Conservation (phyloP, 768 basidiomycete genomes). For the Phylloporus sp. region DNA sequence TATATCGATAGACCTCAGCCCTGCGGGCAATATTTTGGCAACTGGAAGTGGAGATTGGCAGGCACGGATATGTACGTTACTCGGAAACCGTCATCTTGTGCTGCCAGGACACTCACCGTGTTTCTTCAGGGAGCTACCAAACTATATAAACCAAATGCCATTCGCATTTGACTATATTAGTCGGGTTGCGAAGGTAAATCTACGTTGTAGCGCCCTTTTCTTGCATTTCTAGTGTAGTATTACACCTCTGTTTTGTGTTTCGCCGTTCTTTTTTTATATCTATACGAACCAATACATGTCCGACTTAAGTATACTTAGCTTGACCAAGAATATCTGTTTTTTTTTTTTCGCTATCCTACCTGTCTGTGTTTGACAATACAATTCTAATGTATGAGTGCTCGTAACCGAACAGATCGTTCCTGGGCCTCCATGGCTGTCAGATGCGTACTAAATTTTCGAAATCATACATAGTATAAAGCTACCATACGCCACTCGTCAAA, state of each 20-base stretch:
- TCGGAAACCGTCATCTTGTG: neutral
- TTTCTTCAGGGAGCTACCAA: slow-evolving; percentile 28
- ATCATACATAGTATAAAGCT: too few relatives aligned
- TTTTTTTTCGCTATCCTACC: slow-evolving; percentile 4
- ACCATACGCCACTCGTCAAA: too few relatives aligned
- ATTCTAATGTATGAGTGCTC: neutral
- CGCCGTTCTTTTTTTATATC: slow-evolving; percentile 18
- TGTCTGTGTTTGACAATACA: slow-evolving; percentile 2
- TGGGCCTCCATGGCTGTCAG: too few relatives aligned
- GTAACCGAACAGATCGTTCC: too few relatives aligned
- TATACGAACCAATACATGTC: slow-evolving; percentile 16
- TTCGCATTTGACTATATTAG: slow-evolving; percentile 2
- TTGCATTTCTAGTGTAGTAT: slow-evolving; percentile 27
- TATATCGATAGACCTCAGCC: slow-evolving; percentile 69
- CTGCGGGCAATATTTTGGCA: slow-evolving; percentile 57
- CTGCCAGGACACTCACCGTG: slow-evolving; percentile 1
- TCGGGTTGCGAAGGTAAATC: slow-evolving; percentile 15
- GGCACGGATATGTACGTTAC: slow-evolving; percentile 60
- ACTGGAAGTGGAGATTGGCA: slow-evolving; percentile 72
- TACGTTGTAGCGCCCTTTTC: slow-evolving; percentile 25
- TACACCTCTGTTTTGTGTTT: slow-evolving; percentile 8
- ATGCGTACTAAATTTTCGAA: too few relatives aligned
- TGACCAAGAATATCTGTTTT: slow-evolving; percentile 6
- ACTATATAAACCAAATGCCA: slow-evolving; percentile 25
- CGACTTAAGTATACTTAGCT: slow-evolving; percentile 2